These are phyloP conservation scores for Vaccinium macrocarpon DNA, from an alignment of 148 eudicot species.

Conservation along the genomic window DNA sequence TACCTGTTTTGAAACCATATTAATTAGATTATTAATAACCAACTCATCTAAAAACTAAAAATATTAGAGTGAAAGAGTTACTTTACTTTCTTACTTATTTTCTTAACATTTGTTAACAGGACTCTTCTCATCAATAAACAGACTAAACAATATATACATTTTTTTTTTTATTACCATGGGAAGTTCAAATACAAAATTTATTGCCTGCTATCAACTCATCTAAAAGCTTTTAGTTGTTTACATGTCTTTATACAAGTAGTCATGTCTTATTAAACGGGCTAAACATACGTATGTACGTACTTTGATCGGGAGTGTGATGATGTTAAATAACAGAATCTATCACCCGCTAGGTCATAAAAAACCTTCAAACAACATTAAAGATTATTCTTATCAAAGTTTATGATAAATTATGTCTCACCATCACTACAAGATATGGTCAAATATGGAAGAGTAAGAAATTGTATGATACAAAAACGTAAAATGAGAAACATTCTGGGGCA, in stretches of 20 bases:
- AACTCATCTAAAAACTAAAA: too few species aligned
- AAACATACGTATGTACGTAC: neutral
- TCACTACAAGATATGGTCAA: neutral
- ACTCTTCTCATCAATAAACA: too few species aligned
- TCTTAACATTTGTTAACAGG: too few species aligned
- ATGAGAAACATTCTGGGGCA: neutral
- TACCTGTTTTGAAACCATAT: too few species aligned
- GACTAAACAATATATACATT: too few species aligned
- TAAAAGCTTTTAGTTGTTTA: neutral
- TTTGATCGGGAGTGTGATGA: neutral
- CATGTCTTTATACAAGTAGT: neutral
- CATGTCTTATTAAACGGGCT: neutral
- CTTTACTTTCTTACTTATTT: too few species aligned
- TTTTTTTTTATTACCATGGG: too few species aligned
- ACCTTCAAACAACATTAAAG: too few species aligned
- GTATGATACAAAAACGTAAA: neutral
- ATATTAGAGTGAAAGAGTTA: too few species aligned
- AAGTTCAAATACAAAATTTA: neutral
- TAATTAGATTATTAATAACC: too few species aligned
- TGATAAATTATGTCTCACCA: conserved; percentile 17
- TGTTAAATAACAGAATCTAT: neutral
- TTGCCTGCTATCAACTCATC: neutral
- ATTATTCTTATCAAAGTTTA: neutral
- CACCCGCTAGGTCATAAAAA: neutral
- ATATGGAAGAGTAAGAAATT: too few species aligned